phyloP scores from a whole-genome alignment of 768 basidiomycete genomes.

The Lentinula detonsa region DNA sequence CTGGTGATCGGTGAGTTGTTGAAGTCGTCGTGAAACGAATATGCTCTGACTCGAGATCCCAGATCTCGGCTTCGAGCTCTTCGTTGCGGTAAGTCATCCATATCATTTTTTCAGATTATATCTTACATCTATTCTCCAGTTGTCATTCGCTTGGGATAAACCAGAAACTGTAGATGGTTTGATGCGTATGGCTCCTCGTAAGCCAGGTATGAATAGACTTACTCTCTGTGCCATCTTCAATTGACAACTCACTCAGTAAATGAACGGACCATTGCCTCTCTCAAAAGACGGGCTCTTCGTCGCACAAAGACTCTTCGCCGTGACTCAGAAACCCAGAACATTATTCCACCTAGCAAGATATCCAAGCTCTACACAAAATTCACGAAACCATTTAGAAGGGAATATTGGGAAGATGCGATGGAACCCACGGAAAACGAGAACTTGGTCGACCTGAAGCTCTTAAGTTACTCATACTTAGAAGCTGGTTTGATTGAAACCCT shows the following conservation, averaged over 20 bases:
- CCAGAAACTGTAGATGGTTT: slow-evolving; percentile 60
- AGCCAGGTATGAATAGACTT: slow-evolving; percentile 37
- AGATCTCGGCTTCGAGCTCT: slow-evolving; percentile 72
- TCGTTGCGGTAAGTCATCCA: slow-evolving; percentile 47
- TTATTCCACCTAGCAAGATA: slow-evolving; percentile 34
- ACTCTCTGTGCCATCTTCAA: not conserved
- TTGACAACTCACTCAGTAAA: slow-evolving; percentile 34
- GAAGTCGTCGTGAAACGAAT: not conserved
- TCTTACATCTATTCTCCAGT: slow-evolving; percentile 21
- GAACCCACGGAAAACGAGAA: slow-evolving; percentile 51
- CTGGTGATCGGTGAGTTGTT: slow-evolving; percentile 53
- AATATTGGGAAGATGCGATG: slow-evolving; percentile 53
- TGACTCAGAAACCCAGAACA: slow-evolving; percentile 46
- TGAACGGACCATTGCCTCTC: slow-evolving; percentile 42
- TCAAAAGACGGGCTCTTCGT: slow-evolving; percentile 52
- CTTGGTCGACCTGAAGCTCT: slow-evolving; percentile 53
- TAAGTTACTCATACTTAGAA: slow-evolving; percentile 65
- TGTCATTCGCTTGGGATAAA: slow-evolving; percentile 70
- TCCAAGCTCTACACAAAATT: slow-evolving; percentile 31
- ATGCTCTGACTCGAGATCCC: not conserved
- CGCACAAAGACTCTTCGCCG: slow-evolving; percentile 48
- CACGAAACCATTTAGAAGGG: slow-evolving; percentile 47
- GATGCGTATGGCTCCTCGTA: slow-evolving; percentile 62
- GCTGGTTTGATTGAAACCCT: slow-evolving; percentile 57
- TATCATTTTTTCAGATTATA: not conserved